Evolutionary conservation across 2,329 filamentous ascomycete species (phyloP).

Genomic region (Botrytis galanthina): DNA sequence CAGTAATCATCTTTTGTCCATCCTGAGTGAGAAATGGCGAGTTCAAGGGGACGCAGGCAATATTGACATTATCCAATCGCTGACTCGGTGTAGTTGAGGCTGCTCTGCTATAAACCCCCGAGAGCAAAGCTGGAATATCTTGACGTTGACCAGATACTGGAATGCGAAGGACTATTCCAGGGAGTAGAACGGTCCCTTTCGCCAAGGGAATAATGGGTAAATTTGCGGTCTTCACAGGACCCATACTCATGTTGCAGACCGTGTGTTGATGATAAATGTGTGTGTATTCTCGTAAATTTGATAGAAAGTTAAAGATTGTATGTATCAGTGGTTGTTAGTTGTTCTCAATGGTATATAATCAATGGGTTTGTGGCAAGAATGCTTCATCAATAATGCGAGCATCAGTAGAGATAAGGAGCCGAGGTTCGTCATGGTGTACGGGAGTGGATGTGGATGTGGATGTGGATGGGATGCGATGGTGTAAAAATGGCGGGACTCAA

Average conservation of each 20-base stretch:
- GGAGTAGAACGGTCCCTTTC: slow-evolving; percentile 77
- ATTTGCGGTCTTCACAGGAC: slow-evolving; percentile 27
- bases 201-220: slow-evolving; percentile 81
- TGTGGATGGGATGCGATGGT: background rate
- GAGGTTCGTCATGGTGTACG: slow-evolving; percentile 7
- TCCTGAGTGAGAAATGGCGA: slow-evolving; percentile 71
- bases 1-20: slow-evolving; percentile 72
- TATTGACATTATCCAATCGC: slow-evolving; percentile 65
- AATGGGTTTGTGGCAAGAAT: background rate
- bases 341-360: background rate
- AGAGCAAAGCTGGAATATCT: slow-evolving; percentile 85
- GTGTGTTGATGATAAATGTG: background rate
- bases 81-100: slow-evolving; percentile 64
- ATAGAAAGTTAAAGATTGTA: background rate
- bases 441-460: background rate
- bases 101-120: slow-evolving; percentile 76
- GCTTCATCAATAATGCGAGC: background rate
- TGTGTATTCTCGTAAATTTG: background rate
- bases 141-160: slow-evolving; percentile 75
- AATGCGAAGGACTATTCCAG: slow-evolving; percentile 81
- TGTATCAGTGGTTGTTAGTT: background rate
- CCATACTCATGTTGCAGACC: slow-evolving; percentile 2
- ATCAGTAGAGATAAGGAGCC: background rate
- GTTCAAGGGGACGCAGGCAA: slow-evolving; percentile 83
- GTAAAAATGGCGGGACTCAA: background rate